phyloP scores from a whole-genome alignment of 2,329 filamentous ascomycete genomes.

The Furcasterigmium sp. region DNA sequence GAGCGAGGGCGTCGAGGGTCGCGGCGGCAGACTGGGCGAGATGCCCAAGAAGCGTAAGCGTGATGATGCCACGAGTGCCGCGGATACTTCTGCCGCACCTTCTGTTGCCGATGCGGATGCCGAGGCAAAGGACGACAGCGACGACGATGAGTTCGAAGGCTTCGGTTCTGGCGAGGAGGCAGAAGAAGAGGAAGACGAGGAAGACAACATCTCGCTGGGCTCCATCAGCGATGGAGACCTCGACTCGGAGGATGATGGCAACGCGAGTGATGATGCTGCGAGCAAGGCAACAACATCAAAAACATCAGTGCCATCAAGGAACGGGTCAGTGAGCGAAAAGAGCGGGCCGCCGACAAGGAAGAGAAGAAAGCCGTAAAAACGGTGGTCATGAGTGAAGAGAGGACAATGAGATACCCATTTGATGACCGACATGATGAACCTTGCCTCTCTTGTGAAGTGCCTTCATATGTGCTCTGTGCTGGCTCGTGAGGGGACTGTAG shows the following conservation, averaged over 20 bases:
- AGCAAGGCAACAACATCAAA: conserved; percentile 11
- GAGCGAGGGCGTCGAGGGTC: conserved; percentile 54
- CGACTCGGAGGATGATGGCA: conserved; percentile 11
- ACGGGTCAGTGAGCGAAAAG: not conserved
- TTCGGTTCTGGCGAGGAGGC: conserved; percentile 1
- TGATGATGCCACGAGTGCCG: conserved; percentile 44
- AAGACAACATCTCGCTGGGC: conserved; percentile 11
- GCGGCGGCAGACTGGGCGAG: conserved; percentile 76
- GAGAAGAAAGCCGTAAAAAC: too few relatives aligned
- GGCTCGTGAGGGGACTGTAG: too few relatives aligned
- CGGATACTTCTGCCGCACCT: conserved; percentile 25
- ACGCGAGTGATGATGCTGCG: conserved; percentile 29
- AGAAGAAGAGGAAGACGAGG: too few relatives aligned
- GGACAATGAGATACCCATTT: too few relatives aligned
- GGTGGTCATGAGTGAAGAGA: too few relatives aligned
- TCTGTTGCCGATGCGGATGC: conserved; percentile 18
- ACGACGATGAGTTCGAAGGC: conserved; percentile 2
- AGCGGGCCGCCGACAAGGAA: not conserved
- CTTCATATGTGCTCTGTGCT: too few relatives aligned
- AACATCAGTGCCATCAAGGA: conserved; percentile 8
- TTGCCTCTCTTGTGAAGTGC: too few relatives aligned
- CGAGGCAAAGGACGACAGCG: conserved; percentile 19
- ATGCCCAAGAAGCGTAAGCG: conserved; percentile 77
- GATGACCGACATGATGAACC: too few relatives aligned
- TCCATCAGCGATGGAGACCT: conserved; percentile 4